Percentiles rank a stretch among this genome's conserved stretches.
Evolutionary conservation across 2,329 filamentous ascomycete species (phyloP).

Genomic region (Chaetothyriales sp.): DNA sequence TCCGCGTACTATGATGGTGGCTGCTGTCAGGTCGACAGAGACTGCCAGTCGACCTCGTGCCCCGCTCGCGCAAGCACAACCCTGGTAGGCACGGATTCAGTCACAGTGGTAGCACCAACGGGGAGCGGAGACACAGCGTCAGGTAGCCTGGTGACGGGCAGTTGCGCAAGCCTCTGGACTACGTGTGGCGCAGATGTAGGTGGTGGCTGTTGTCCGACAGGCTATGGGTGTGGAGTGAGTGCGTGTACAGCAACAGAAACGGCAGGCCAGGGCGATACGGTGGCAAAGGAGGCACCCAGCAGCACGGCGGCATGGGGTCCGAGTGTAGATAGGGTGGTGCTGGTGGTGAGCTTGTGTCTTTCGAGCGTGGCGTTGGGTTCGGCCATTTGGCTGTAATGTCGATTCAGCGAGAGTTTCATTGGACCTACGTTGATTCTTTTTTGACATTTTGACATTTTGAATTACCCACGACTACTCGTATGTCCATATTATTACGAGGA

Average conservation of each 20-base stretch:
- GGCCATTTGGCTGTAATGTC: neutral
- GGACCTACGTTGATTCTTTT: neutral
- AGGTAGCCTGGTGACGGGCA: conserved; percentile 23
- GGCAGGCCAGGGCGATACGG: conserved; percentile 33
- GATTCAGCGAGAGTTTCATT: neutral
- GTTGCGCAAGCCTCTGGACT: conserved; percentile 69
- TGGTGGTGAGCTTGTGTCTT: neutral
- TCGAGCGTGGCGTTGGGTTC: neutral
- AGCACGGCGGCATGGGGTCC: conserved; percentile 9
- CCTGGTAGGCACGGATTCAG: conserved; percentile 47
- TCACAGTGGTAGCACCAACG: conserved; percentile 53
- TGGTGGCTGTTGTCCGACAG: conserved; percentile 37
- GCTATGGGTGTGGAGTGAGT: conserved; percentile 56
- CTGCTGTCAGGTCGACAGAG: conserved; percentile 74
- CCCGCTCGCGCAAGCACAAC: conserved; percentile 47
- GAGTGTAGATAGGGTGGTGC: neutral
- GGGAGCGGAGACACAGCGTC: conserved; percentile 26
- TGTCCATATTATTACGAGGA: too few relatives aligned
- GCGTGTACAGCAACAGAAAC: conserved; percentile 48
- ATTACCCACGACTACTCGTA: neutral
- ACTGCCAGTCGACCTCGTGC: conserved; percentile 71
- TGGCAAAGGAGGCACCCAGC: conserved; percentile 25
- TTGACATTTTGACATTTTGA: too few relatives aligned
- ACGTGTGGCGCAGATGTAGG: conserved; percentile 49
- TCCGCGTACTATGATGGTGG: conserved; percentile 64